Evolutionary conservation across 805 yeast genomes (phyloP).

Genomic region (Ogataea naganishii): DNA sequence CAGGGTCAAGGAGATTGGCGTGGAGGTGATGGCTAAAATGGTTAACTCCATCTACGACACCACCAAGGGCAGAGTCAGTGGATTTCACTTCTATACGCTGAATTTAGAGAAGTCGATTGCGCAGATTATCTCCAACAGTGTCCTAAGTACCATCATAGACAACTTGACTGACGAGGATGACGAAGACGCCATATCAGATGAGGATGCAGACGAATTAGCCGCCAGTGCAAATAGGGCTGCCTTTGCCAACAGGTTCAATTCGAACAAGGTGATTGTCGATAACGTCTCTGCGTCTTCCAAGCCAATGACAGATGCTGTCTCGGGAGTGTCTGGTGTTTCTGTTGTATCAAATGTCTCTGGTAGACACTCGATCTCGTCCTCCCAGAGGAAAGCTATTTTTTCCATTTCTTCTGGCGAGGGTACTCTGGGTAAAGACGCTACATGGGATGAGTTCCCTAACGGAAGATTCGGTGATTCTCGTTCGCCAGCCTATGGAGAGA

Average conservation of each 20-base stretch:
- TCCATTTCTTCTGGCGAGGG: slow-evolving; percentile 84
- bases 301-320: slow-evolving; percentile 6
- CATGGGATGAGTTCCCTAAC: slow-evolving; percentile 96
- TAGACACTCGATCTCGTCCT: slow-evolving; percentile 12
- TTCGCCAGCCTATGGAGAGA: slow-evolving; percentile 96
- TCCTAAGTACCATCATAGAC: slow-evolving; percentile 40
- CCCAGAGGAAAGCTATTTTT: slow-evolving; percentile 48
- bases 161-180: slow-evolving; percentile 33
- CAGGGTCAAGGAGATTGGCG: slow-evolving; percentile 73
- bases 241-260: slow-evolving; percentile 21
- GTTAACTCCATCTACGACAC: slow-evolving; percentile 45
- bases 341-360: slow-evolving; percentile 11
- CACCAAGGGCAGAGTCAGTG: slow-evolving; percentile 54
- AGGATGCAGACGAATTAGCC: slow-evolving; percentile 17
- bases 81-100: slow-evolving; percentile 88
- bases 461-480: slow-evolving; percentile 94
- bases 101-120: slow-evolving; percentile 92
- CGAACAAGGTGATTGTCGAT: slow-evolving; percentile 22
- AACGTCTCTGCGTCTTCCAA: too few species aligned
- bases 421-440: slow-evolving; percentile 76
- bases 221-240: slow-evolving; percentile 28
- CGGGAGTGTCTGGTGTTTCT: slow-evolving; percentile 13
- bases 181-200: slow-evolving; percentile 22
- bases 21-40: slow-evolving; percentile 59
- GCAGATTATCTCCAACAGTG: slow-evolving; percentile 55